Evolutionary conservation across 2,329 filamentous ascomycete species (phyloP).

Genomic region (Cladosporium sp.): DNA sequence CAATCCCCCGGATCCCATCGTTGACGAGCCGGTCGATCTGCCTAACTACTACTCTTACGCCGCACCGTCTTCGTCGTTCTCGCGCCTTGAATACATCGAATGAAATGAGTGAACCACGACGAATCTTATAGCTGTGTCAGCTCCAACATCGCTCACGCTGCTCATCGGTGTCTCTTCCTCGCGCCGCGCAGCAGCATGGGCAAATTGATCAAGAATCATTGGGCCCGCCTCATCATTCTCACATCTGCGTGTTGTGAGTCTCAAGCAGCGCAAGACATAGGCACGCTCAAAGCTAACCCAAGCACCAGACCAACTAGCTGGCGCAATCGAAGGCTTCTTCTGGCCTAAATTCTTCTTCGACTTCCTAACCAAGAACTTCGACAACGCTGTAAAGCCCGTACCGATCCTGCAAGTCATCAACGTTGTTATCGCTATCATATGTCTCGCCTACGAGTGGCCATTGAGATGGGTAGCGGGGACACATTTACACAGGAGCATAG

Average conservation of each 20-base stretch:
- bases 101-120: slow-evolving; percentile 9
- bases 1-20: slow-evolving; percentile 11
- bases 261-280: slow-evolving; percentile 1
- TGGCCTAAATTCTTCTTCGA: slow-evolving; percentile 99
- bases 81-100: slow-evolving; percentile 3
- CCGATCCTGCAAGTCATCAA: slow-evolving; percentile 90
- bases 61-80: not conserved
- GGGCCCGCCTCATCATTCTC: slow-evolving; percentile 90
- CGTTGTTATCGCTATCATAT: slow-evolving; percentile 74
- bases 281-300: not conserved
- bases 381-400: slow-evolving; percentile 81
- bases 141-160: slow-evolving; percentile 12
- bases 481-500: slow-evolving; percentile 80
- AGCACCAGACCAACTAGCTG: slow-evolving; percentile 75
- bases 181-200: slow-evolving; percentile 65
- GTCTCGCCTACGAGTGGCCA: slow-evolving; percentile 90
- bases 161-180: not conserved
- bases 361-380: slow-evolving; percentile 87
- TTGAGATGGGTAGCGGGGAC: slow-evolving; percentile 75
- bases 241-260: slow-evolving; percentile 74
- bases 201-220: slow-evolving; percentile 99
- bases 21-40: slow-evolving; percentile 21
- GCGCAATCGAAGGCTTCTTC: slow-evolving; percentile 85
- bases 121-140: slow-evolving; percentile 14
- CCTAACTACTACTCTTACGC: slow-evolving; percentile 7